Conservation (phyloP, 768 basidiomycete species). For the Termitomyces sp. region DNA sequence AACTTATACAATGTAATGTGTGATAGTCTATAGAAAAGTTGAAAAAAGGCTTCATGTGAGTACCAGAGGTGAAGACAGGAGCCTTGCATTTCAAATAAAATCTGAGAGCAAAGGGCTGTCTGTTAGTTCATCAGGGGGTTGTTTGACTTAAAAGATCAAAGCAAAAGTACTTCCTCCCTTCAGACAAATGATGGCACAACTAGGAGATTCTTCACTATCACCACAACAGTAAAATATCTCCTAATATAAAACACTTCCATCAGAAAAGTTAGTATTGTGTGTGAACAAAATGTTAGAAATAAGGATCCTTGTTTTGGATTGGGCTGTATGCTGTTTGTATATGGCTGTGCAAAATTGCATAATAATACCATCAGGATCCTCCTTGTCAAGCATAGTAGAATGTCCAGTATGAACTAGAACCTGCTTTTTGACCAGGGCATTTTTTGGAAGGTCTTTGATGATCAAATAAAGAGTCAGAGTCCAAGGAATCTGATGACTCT, state of each 20-base stretch:
- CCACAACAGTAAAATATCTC: constrained; percentile 42
- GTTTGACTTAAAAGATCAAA: not conserved
- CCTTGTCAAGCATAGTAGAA: constrained; percentile 41
- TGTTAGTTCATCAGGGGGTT: not conserved
- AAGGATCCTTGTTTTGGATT: not conserved
- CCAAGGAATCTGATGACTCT: constrained; percentile 11
- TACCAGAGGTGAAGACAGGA: not conserved
- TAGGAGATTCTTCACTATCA: constrained; percentile 28
- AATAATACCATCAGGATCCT: constrained; percentile 34
- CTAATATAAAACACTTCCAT: constrained; percentile 32
- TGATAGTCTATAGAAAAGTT: constrained; percentile 41
- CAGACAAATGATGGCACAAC: constrained; percentile 42
- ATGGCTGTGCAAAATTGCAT: constrained; percentile 32
- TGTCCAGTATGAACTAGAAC: constrained; percentile 68
- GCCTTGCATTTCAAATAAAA: not conserved
- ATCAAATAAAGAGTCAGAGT: constrained; percentile 53
- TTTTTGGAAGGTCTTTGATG: constrained; percentile 66
- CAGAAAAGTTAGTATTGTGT: constrained; percentile 5
- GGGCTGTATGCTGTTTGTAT: constrained; percentile 36
- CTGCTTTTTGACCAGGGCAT: constrained; percentile 74
- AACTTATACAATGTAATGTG: constrained; percentile 26
- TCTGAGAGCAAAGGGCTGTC: constrained; percentile 9
- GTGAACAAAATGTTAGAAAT: not conserved
- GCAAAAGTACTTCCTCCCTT: constrained; percentile 29
- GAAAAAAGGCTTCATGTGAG: constrained; percentile 31